Evolutionary conservation across 495 filamentous ascomycete species (phyloP).

Genomic region (Aeminium ludgeri): DNA sequence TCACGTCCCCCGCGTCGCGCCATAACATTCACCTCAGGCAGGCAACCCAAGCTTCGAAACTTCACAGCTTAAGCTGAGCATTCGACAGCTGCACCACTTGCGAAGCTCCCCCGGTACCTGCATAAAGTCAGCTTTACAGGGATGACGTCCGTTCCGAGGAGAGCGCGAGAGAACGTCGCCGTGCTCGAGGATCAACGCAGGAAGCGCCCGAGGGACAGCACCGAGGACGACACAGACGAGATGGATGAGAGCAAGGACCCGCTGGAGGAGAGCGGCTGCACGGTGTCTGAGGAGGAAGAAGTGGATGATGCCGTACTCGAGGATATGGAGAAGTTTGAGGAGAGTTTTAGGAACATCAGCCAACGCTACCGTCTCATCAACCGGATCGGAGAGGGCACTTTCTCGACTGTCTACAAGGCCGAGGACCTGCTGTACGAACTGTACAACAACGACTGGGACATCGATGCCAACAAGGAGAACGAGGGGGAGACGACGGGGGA

Average conservation of each 20-base stretch:
- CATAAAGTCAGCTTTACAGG: neutral
- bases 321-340: conserved; percentile 73
- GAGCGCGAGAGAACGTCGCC: conserved; percentile 1
- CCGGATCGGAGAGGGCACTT: conserved; percentile 94
- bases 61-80: no score
- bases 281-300: conserved; percentile 38
- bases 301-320: conserved; percentile 57
- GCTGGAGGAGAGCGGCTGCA: conserved; percentile 25
- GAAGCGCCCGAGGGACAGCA: conserved; percentile 24
- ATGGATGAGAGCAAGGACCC: conserved; percentile 27
- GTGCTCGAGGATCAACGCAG: conserved; percentile 22
- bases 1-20: neutral
- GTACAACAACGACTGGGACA: conserved; percentile 78
- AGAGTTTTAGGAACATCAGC: conserved; percentile 67
- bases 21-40: no score
- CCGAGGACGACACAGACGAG: conserved; percentile 23
- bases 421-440: conserved; percentile 81
- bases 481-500: conserved; percentile 37
- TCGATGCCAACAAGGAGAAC: conserved; percentile 42
- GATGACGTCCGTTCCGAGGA: conserved; percentile 10
- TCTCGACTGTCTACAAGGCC: conserved; percentile 96
- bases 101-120: no score
- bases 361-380: conserved; percentile 79
- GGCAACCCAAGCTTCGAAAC: no score
- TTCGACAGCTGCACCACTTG: no score